Base-by-base conservation (phyloP, 176 grass and related monocot species). In the Oryza glumipatula region DNA sequence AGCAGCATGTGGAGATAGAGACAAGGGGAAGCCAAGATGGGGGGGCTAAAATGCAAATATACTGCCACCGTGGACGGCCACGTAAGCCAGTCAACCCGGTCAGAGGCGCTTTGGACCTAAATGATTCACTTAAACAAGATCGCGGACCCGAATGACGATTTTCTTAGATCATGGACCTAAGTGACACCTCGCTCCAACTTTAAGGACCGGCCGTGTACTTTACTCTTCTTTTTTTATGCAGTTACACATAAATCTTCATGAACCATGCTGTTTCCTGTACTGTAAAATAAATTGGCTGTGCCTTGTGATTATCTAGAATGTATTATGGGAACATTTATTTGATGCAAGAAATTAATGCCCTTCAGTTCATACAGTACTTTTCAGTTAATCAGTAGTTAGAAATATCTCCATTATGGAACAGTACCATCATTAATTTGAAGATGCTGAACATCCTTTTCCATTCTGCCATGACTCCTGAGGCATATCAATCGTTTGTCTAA, bases 341-440 rank as follows among this genome's bases (percentile, higher is more conserved):
- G 6, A 39, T 65, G 14, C 30, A 74, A 39, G 15, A 41, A 74
- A 58, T 12, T 58, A 23, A 19, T 75, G 22, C 28, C 4, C 35
- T 35, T 36, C 35, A 5, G 4, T 36, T 36, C 35, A 36, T 36
- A 36, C 35, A 36, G 35, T 36, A 36, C 47, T 43, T 74, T 83
- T 48, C 66, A 68, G 76, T 24, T 68, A 70, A 28, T 45, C 28
- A 64, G 17, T 39, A 22, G 65, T 44, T 17, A 61, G 26, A 15
- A 15, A 75, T 21, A 21, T 16, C 1, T 45, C 5, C 16, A 28
- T 80, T 75, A 16, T 51, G 33, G n/a, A 79, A 63, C 15, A 49
- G 17, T 24, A 61, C 24, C 69, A 23, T 78, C 7, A 73, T 78
- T 56, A 66, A 26, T 67, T 67, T 78, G 60, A 74, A 84, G 11